phyloP scores from a whole-genome alignment of 164 flowering plant species.

The Nymphaea colorata region DNA sequence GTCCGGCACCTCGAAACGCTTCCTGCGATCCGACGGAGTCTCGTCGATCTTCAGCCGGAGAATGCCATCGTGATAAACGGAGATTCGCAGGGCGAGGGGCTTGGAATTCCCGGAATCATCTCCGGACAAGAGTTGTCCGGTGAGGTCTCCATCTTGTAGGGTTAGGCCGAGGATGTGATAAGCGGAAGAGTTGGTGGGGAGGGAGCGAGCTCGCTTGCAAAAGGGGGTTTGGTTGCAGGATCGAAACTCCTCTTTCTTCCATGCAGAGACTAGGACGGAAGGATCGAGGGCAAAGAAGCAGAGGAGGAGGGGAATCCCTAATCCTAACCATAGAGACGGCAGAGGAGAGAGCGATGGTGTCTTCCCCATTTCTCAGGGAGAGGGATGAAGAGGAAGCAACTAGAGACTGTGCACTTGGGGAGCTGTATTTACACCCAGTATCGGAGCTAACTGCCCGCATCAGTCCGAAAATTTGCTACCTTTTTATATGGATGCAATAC shows the following conservation, averaged over 20 bases:
- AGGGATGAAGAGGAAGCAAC: not conserved
- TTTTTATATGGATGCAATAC: no score
- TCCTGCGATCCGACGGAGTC: conserved; percentile 47
- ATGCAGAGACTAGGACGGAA: conserved; percentile 29
- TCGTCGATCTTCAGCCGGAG: conserved; percentile 74
- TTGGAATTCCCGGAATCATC: conserved; percentile 9
- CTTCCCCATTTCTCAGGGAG: not conserved
- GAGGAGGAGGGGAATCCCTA: not conserved
- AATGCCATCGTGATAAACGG: conserved; percentile 58
- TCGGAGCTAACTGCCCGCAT: no score
- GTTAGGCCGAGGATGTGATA: conserved; percentile 40
- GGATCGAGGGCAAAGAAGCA: conserved; percentile 1
- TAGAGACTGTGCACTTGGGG: no score
- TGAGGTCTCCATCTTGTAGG: conserved; percentile 56
- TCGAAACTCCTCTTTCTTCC: conserved; percentile 96
- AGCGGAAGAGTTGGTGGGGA: conserved; percentile 41
- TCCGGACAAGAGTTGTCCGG: conserved; percentile 47
- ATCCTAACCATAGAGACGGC: not conserved
- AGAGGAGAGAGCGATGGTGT: not conserved
- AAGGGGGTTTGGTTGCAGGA: conserved; percentile 95
- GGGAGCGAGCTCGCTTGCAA: conserved; percentile 87
- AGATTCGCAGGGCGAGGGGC: conserved; percentile 47
- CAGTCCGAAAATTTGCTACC: no score
- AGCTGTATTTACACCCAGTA: no score
- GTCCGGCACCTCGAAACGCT: conserved; percentile 79